Base-by-base conservation (phyloP, 2,329 filamentous ascomycete genomes). In the Hypomyces rosellus region DNA sequence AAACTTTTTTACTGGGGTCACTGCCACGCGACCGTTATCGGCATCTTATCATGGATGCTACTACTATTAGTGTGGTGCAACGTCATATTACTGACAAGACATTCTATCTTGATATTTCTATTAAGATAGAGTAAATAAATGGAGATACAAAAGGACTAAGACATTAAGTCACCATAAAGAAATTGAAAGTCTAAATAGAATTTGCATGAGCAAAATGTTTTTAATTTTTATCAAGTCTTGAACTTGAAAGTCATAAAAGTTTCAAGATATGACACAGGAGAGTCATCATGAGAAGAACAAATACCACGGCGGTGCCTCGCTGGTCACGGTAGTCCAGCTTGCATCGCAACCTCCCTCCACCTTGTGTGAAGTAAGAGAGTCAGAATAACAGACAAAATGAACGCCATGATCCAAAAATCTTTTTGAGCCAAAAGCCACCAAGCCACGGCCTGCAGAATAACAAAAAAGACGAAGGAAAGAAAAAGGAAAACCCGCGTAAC, bases 351-450 rank as follows among this genome's bases (percentile, higher is more conserved):
- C 44, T 50, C 48, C 41, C 48, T 50, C 40, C 51, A 44, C 41
- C 48, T 45, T 25, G 43, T 37, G 45, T 33, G 40, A 36, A 45
- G 13, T n/a, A 15, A 25, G 41, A 30, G 41, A 36, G 15, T n/a
- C 48, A 56, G 55, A 56, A 53, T 53, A 50, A 52, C 48, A 57
- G 50, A 61, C 54, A 57, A 57, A 54, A 51, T 52, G 22, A 63
- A 65, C 63, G 63, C 63, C 63, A 40, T 52, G 55, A 46, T 63
- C 62, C 62, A 30, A 30, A 30, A 53, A 54, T 61, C 55, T 57
- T 62, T 64, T 64, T 62, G 55, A 63, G 60, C 57, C 60, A 30
- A 64, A 64, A 53, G 53, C 57, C 59, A 54, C 60, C 59, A 59
- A 30, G 25, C 25, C 25, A 8, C 25, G 8, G 25, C 25, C 25